Evolutionary conservation across 129 eudicot genomes (phyloP).

Genomic region (Deinandra increscens): DNA sequence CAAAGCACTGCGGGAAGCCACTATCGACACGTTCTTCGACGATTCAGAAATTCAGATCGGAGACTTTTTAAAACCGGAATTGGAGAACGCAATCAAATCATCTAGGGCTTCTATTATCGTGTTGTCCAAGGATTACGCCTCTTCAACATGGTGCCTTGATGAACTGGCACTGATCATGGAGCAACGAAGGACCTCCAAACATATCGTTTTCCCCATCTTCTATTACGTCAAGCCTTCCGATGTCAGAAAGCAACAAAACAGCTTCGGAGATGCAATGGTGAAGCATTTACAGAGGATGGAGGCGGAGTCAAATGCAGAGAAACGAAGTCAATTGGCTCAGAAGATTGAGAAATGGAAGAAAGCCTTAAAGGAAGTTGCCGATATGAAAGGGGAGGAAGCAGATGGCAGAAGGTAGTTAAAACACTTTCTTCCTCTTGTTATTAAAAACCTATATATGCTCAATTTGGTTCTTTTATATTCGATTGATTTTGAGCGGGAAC

Average conservation of each 20-base stretch:
- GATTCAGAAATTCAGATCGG: not conserved
- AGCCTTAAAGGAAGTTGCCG: conserved; percentile 10
- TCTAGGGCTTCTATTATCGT: not conserved
- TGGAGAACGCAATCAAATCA: conserved; percentile 2
- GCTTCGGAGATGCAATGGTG: not conserved
- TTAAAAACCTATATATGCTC: too few species aligned
- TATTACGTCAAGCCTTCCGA: conserved; percentile 6
- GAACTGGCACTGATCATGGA: not conserved
- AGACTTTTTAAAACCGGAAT: not conserved
- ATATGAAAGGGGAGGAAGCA: not conserved
- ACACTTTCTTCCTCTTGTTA: too few species aligned
- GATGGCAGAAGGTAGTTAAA: not conserved
- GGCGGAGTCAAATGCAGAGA: not conserved
- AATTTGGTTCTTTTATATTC: too few species aligned
- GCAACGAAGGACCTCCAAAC: not conserved
- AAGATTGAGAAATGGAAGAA: conserved; percentile 8
- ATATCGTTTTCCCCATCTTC: not conserved
- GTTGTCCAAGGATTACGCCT: not conserved
- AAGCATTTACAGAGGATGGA: not conserved
- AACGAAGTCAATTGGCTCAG: not conserved
- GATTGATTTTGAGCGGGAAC: too few species aligned
- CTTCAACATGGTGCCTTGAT: conserved; percentile 2
- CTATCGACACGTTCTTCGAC: not conserved
- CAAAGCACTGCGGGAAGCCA: not conserved
- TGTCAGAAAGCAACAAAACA: conserved; percentile 13